phyloP scores from a whole-genome alignment of 2,329 filamentous ascomycete genomes.

The Sarocladiaceae sp. region DNA sequence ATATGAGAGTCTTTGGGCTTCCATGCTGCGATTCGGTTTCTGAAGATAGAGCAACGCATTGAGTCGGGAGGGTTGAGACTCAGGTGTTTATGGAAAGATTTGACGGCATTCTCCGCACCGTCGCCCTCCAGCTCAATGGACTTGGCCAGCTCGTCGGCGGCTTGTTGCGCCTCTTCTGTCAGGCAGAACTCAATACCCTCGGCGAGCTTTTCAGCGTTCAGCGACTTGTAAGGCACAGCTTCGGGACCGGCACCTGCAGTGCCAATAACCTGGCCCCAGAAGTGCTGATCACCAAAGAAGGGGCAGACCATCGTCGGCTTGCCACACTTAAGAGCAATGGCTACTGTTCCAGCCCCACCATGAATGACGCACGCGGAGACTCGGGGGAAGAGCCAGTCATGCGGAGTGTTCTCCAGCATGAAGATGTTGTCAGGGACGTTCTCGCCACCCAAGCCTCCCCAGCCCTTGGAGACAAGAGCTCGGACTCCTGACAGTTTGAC shows the following conservation, averaged over 20 bases:
- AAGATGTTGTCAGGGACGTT: slow-evolving; percentile 60
- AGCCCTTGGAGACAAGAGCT: slow-evolving; percentile 70
- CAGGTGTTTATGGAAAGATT: slow-evolving; percentile 60
- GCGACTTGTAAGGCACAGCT: slow-evolving; percentile 63
- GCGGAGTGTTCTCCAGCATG: slow-evolving; percentile 70
- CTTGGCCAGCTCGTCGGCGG: slow-evolving; percentile 55
- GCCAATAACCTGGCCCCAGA: slow-evolving; percentile 70
- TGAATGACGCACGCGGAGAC: slow-evolving; percentile 68
- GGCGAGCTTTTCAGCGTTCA: slow-evolving; percentile 59
- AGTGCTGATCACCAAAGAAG: slow-evolving; percentile 76
- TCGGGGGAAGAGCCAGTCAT: slow-evolving; percentile 72
- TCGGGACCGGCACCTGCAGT: slow-evolving; percentile 60
- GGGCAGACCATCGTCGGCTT: slow-evolving; percentile 73
- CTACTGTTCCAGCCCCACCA: slow-evolving; percentile 74
- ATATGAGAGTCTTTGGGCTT: slow-evolving; percentile 56
- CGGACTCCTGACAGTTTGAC: slow-evolving; percentile 62
- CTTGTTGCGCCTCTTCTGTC: slow-evolving; percentile 53
- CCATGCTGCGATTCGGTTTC: slow-evolving; percentile 63
- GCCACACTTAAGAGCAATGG: slow-evolving; percentile 67
- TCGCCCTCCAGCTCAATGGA: slow-evolving; percentile 61
- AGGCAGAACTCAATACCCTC: slow-evolving; percentile 69
- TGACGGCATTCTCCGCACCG: slow-evolving; percentile 65
- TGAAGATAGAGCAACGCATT: slow-evolving; percentile 64
- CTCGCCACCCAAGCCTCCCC: slow-evolving; percentile 64
- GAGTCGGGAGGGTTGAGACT: slow-evolving; percentile 44